phyloP scores from a whole-genome alignment of 768 basidiomycete genomes.

The Amylocystis lapponica region DNA sequence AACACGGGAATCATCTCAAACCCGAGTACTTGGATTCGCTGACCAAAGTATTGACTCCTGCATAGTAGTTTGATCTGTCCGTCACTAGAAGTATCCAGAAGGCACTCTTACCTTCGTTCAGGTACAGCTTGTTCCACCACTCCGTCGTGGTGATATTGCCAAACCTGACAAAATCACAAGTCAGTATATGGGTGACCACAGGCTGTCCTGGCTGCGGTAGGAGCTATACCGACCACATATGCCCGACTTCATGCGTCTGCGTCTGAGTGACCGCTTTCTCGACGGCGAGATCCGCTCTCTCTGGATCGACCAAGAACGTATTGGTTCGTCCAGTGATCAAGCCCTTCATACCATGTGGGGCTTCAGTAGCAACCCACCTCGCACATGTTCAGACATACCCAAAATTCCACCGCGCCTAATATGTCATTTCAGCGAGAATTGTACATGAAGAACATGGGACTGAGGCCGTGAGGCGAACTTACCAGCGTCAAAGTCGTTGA shows the following conservation, averaged over 20 bases:
- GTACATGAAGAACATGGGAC: not conserved
- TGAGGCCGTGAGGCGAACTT: not conserved
- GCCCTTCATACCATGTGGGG: conserved; percentile 40
- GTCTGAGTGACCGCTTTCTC: conserved; percentile 75
- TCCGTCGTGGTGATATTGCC: conserved; percentile 92
- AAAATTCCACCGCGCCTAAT: conserved; percentile 85
- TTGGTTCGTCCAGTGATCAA: conserved; percentile 86
- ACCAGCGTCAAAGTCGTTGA: conserved; percentile 80
- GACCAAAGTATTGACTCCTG: conserved; percentile 79
- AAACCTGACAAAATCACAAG: conserved; percentile 46
- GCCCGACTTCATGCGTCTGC: conserved; percentile 84
- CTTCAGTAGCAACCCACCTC: too few species aligned
- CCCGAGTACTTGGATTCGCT: conserved; percentile 15
- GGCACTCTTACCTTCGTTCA: conserved; percentile 57
- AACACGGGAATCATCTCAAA: conserved; percentile 3
- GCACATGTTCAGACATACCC: conserved; percentile 35
- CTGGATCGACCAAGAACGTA: conserved; percentile 75
- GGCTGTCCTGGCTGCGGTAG: not conserved
- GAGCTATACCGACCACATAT: conserved; percentile 52
- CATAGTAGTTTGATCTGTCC: not conserved
- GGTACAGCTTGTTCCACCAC: conserved; percentile 85
- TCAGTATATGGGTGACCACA: not conserved
- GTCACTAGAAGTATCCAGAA: conserved; percentile 1
- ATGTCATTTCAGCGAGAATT: not conserved
- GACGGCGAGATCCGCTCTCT: conserved; percentile 61